Evolutionary conservation across 257 asterid genomes (phyloP).

Genomic region (Primulina eburnea): DNA sequence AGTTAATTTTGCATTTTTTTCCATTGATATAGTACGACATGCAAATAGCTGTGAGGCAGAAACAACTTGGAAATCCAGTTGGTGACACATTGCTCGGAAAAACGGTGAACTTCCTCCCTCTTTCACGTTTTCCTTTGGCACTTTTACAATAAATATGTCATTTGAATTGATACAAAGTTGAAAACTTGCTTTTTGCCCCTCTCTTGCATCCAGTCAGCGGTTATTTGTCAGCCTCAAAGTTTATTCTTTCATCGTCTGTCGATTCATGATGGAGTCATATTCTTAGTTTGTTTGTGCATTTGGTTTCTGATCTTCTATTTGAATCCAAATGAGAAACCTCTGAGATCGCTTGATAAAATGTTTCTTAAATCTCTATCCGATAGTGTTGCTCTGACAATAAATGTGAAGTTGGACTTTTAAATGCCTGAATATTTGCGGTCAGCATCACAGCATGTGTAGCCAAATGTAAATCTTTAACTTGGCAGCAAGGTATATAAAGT

Average conservation of each 20-base stretch:
- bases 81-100: constrained; percentile 89
- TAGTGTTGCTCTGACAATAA: not conserved
- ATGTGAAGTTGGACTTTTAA: not conserved
- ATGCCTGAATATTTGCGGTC: not conserved
- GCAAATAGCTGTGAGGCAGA: constrained; percentile 62
- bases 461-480: not conserved
- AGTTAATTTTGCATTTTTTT: constrained; percentile 7
- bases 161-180: constrained; percentile 10
- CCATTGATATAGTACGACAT: constrained; percentile 54
- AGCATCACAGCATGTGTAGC: not conserved
- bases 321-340: not conserved
- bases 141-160: not conserved
- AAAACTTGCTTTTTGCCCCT: constrained; percentile 1
- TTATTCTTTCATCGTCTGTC: not conserved
- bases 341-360: not conserved
- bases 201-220: not conserved
- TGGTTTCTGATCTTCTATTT: not conserved
- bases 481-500: not conserved
- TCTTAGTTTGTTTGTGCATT: not conserved
- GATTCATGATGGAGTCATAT: not conserved
- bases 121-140: not conserved
- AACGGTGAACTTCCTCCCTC: constrained; percentile 50
- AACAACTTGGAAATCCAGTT: constrained; percentile 68
- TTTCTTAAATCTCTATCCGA: not conserved
- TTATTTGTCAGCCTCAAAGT: not conserved